Base-by-base conservation (phyloP, 2,329 filamentous ascomycete genomes). In the Ophiosphaerella korrae region DNA sequence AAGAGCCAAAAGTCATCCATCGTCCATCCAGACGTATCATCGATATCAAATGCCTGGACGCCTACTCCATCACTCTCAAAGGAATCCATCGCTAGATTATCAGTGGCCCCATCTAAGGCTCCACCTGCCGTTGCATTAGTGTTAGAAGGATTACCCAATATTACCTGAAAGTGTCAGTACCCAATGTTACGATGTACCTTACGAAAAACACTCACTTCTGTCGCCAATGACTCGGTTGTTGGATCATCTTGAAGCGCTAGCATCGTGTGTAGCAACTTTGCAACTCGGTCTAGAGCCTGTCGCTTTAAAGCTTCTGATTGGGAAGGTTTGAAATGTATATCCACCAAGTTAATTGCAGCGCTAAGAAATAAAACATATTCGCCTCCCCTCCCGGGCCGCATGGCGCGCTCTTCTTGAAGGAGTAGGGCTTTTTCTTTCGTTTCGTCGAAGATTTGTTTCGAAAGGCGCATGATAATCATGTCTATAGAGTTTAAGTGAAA, bases 361-460 rank as follows among this genome's bases (percentile, higher is more conserved):
- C 60, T 66, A 1, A 73, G 54, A 31, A 70, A 68, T 71, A 70
- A 75, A 46, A 69, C 68, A 21, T 66, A 59, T 13, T 74, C 70
- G 33, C 65, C 70, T 1, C 72, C 72, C 21, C 69, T 68, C 18
- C 73, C 73, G 8, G 69, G 64, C 3, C 59, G 55, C 35, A 66
- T 57, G 12, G 70, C 67, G 13, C 67, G 60, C 23, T 70, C 58
- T 52, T 74, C 72, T 13, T 74, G 60, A n/a, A 75, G 46, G 7
- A 52, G 50, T 6, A 74, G 58, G 1, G 63, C 60, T 32, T 67
- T 55, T 3, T 69, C 58, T 11, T 50, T 40, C n/a, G 48, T 49
- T 6, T 52, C 40, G 11, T 57, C 53, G 29, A 54, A 56, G 3
- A 56, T 34, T 0, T 36, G 18, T 35, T 56, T 53, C 14, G 54